A percentile compares a stretch with the other conserved stretches of the same genome.
These are phyloP conservation scores for Brassica rapa DNA, from an alignment of 345 rosid genomes.

Conservation along the genomic window DNA sequence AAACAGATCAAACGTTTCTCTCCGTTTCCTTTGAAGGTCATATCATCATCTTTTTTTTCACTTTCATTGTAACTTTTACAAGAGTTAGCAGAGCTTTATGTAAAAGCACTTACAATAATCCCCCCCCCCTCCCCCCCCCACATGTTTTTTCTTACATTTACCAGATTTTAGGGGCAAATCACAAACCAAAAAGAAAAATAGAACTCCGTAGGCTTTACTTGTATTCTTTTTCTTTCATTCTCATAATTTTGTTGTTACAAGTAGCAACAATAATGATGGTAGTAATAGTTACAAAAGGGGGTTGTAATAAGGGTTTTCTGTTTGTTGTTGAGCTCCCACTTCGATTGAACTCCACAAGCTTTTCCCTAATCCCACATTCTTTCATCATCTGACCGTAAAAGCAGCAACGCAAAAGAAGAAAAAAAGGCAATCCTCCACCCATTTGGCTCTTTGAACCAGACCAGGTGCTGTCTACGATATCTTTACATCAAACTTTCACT, in stretches of 20 bases:
- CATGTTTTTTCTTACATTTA: constrained; percentile 25
- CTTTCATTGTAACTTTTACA: constrained; percentile 12
- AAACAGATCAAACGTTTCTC: not conserved
- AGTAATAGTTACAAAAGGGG: constrained; percentile 44
- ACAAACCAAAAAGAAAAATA: not conserved
- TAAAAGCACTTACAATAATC: constrained; percentile 23
- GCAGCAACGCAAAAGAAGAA: constrained; percentile 3
- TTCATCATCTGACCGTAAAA: constrained; percentile 39
- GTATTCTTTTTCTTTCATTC: constrained; percentile 18
- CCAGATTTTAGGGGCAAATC: constrained; percentile 31
- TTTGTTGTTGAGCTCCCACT: constrained; percentile 77
- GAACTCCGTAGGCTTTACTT: not conserved
- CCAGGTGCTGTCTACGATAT: constrained; percentile 39
- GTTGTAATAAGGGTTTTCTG: constrained; percentile 41
- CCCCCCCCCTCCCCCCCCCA: not conserved
- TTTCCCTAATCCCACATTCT: constrained; percentile 40
- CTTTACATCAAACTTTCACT: constrained; percentile 41
- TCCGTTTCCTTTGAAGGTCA: not conserved
- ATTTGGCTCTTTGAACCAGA: constrained; percentile 69
- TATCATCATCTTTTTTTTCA: not conserved
- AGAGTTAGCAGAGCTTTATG: constrained; percentile 25
- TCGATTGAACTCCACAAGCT: constrained; percentile 82
- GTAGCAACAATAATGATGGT: constrained; percentile 14
- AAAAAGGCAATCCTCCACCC: constrained; percentile 24
- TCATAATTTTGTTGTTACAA: constrained; percentile 36